phyloP scores from a whole-genome alignment of 2,329 filamentous ascomycete species.

The Nigrograna mackinnonii region DNA sequence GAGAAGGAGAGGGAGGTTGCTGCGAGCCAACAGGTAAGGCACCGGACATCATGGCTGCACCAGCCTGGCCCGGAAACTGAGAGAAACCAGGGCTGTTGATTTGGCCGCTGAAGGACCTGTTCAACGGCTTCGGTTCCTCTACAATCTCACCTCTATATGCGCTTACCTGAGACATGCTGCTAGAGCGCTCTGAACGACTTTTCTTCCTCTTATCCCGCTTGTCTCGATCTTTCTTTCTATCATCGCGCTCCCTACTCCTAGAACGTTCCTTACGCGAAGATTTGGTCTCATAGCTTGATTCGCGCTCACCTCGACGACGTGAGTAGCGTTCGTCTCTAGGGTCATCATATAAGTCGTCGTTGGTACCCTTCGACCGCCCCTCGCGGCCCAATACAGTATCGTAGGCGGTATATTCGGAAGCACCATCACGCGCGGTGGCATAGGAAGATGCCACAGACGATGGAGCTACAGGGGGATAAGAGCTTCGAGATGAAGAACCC shows the following conservation, averaged over 20 bases:
- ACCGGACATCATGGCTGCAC: conserved; percentile 38
- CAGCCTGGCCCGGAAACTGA: conserved; percentile 38
- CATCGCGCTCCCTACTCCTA: conserved; percentile 34
- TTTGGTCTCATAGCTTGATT: conserved; percentile 34
- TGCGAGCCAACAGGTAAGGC: conserved; percentile 31
- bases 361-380: conserved; percentile 29
- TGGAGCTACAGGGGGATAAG: conserved; percentile 25
- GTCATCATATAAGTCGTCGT: conserved; percentile 38
- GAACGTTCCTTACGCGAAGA: conserved; percentile 29
- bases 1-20: conserved; percentile 44
- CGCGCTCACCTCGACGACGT: conserved; percentile 28
- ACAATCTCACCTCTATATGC: conserved; percentile 35
- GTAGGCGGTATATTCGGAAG: conserved; percentile 14
- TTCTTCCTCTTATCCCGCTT: conserved; percentile 31
- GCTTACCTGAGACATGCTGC: conserved; percentile 28
- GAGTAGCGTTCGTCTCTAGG: conserved; percentile 25
- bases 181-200: conserved; percentile 27
- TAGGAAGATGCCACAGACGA: conserved; percentile 42
- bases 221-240: conserved; percentile 30
- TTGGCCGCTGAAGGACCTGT: conserved; percentile 32
- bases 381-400: conserved; percentile 27
- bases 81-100: conserved; percentile 34
- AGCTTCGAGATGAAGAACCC: conserved; percentile 16
- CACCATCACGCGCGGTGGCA: conserved; percentile 37
- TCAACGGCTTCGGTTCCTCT: conserved; percentile 25